These are phyloP conservation scores for Colletotrichum sp. DNA, from an alignment of 2,329 filamentous ascomycete species.

Conservation along the genomic window DNA sequence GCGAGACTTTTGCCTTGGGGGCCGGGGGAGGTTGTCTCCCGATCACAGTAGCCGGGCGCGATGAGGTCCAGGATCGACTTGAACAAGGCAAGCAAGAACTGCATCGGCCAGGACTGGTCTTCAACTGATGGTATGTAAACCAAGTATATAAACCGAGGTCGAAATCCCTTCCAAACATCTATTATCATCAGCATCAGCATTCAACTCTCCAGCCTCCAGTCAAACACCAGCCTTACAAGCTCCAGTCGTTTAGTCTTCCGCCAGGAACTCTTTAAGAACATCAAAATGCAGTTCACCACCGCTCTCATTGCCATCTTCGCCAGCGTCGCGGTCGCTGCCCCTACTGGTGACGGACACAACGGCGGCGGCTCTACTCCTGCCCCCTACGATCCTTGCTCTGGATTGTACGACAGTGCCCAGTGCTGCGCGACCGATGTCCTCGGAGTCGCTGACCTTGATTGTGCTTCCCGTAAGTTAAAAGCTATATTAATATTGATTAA, in stretches of 20 bases:
- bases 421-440: conserved; percentile 70
- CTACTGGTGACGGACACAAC: not conserved
- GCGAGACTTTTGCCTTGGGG: not conserved
- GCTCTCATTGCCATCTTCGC: not conserved
- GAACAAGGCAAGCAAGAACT: not conserved
- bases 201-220: not conserved
- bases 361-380: not conserved
- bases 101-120: not conserved
- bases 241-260: not conserved
- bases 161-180: not conserved
- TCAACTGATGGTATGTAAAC: not conserved
- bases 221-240: not conserved
- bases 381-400: conserved; percentile 43
- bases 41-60: not conserved
- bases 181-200: not conserved
- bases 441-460: conserved; percentile 61
- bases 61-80: not conserved
- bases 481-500: not conserved
- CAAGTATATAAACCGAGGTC: not conserved
- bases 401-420: conserved; percentile 47
- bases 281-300: conserved; percentile 7
- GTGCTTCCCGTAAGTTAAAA: conserved; percentile 37
- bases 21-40: not conserved
- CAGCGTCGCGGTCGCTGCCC: not conserved
- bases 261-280: not conserved